phyloP scores from a whole-genome alignment of 305 asterid species.

The Fraxinus velutina region DNA sequence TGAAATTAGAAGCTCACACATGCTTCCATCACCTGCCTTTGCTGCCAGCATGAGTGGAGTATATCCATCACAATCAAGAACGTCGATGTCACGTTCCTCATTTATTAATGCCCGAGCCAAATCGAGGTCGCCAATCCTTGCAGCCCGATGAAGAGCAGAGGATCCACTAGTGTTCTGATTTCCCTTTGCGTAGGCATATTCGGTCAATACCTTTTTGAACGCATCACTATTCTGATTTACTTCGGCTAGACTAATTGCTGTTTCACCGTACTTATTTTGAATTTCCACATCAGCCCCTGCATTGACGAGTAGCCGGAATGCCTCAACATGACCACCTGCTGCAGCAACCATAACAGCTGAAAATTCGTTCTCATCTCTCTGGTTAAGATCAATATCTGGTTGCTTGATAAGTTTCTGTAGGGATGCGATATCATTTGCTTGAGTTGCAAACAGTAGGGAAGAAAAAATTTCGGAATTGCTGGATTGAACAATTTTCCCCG shows the following conservation, averaged over 20 bases:
- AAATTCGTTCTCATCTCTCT: slow-evolving; percentile 52
- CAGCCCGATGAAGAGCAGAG: slow-evolving; percentile 42
- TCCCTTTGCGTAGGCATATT: slow-evolving; percentile 26
- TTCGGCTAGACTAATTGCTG: slow-evolving; percentile 49
- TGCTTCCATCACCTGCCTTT: slow-evolving; percentile 41
- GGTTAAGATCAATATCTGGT: slow-evolving; percentile 43
- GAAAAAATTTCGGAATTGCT: slow-evolving; percentile 47
- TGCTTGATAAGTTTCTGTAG: slow-evolving; percentile 39
- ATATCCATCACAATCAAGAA: slow-evolving; percentile 45
- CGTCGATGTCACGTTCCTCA: slow-evolving; percentile 29
- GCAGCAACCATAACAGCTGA: slow-evolving; percentile 67
- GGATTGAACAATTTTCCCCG: slow-evolving; percentile 44
- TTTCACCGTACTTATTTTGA: slow-evolving; percentile 48
- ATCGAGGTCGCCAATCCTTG: slow-evolving; percentile 29
- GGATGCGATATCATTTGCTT: slow-evolving; percentile 50
- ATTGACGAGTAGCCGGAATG: slow-evolving; percentile 46
- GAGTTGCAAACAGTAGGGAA: slow-evolving; percentile 43
- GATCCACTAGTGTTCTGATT: slow-evolving; percentile 14
- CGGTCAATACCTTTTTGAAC: slow-evolving; percentile 41
- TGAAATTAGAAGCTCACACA: slow-evolving; percentile 50
- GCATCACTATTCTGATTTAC: slow-evolving; percentile 49
- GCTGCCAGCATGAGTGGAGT: slow-evolving; percentile 75
- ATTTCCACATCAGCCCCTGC: slow-evolving; percentile 52
- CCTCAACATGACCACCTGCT: slow-evolving; percentile 46
- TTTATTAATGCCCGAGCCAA: slow-evolving; percentile 29